These are phyloP conservation scores for Brassica hybrid DNA, from an alignment of 441 rosid species.

Conservation along the genomic window DNA sequence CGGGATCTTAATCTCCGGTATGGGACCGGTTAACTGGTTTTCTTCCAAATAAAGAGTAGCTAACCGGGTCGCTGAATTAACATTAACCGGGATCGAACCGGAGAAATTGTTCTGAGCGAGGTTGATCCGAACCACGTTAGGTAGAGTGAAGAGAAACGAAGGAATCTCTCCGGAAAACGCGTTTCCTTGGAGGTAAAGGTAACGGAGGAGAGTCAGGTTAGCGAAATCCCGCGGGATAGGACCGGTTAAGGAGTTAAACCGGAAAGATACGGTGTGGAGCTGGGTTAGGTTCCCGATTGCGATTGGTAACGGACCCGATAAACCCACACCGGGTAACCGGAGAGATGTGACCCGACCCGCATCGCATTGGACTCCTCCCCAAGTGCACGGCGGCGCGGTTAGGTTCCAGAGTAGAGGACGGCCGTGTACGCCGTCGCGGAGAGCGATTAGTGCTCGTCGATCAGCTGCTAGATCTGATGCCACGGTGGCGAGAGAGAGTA, in stretches of 20 bases:
- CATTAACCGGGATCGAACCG: constrained; percentile 51
- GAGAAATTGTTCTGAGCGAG: constrained; percentile 58
- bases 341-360: constrained; percentile 49
- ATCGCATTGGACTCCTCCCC: constrained; percentile 61
- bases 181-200: constrained; percentile 61
- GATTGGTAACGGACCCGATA: constrained; percentile 51
- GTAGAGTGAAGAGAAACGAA: constrained; percentile 50
- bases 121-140: constrained; percentile 53
- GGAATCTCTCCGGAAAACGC: constrained; percentile 58
- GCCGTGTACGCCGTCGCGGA: constrained; percentile 60
- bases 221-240: constrained; percentile 53
- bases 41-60: constrained; percentile 51
- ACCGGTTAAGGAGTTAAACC: constrained; percentile 58
- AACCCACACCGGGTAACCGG: constrained; percentile 64
- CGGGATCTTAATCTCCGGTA: constrained; percentile 50
- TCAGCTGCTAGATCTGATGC: constrained; percentile 68
- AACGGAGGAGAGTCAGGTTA: constrained; percentile 48
- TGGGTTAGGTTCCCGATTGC: constrained; percentile 59
- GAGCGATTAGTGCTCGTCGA: constrained; percentile 55
- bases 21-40: constrained; percentile 55
- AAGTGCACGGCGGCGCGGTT: constrained; percentile 54
- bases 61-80: constrained; percentile 52
- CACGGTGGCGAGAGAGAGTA: constrained; percentile 35
- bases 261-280: constrained; percentile 58
- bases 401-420: constrained; percentile 64